Percentiles rank a stretch among this genome's conserved stretches.
Conservation (phyloP, 2,329 filamentous ascomycete species). For the Cladosporium oxysporum region DNA sequence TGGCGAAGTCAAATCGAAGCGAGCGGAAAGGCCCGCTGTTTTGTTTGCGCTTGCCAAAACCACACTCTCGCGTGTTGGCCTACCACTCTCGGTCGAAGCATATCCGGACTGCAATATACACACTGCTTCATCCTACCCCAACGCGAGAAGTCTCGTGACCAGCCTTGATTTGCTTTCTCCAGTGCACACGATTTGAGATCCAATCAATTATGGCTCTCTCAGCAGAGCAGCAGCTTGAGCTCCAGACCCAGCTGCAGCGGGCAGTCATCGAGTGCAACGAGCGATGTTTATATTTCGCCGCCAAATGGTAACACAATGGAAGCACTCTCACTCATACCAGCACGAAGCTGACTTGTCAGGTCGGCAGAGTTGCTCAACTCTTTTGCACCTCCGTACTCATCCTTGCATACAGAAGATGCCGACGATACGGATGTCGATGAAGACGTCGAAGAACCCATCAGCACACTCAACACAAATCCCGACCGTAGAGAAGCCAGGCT, state of each 20-base stretch:
- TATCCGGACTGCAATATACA: neutral
- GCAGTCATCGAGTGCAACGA: conserved; percentile 91
- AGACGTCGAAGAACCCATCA: conserved; percentile 28
- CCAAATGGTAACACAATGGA: conserved; percentile 73
- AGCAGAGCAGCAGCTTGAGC: conserved; percentile 53
- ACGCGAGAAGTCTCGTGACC: neutral
- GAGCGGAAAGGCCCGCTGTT: neutral
- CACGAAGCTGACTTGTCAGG: conserved; percentile 48
- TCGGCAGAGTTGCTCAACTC: conserved; percentile 90
- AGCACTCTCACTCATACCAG: neutral
- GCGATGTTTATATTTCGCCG: conserved; percentile 89
- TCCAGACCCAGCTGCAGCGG: conserved; percentile 76
- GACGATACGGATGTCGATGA: conserved; percentile 54
- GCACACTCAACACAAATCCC: conserved; percentile 54
- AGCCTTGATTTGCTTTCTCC: neutral
- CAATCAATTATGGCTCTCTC: conserved; percentile 38
- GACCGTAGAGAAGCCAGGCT: conserved; percentile 73
- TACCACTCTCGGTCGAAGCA: neutral
- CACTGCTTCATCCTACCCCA: neutral
- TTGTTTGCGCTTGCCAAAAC: conserved; percentile 9
- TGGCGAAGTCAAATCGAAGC: neutral
- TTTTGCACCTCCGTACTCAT: conserved; percentile 59
- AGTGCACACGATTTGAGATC: neutral
- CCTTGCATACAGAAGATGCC: conserved; percentile 38
- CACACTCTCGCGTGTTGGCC: neutral